phyloP scores from a whole-genome alignment of 177 flowering plant species.

The Tripterygium wilfordii region DNA sequence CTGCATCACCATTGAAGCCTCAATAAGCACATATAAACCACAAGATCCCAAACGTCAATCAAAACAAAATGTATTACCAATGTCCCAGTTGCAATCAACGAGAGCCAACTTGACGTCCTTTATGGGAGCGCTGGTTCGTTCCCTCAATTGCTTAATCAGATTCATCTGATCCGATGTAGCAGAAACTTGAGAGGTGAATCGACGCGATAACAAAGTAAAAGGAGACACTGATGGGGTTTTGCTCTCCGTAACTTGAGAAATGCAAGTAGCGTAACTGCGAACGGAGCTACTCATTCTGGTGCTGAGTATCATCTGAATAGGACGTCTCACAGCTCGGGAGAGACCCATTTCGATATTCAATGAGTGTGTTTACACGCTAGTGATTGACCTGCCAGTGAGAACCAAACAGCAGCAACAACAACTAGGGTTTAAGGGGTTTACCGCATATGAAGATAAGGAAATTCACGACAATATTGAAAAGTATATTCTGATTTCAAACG shows the following conservation, averaged over 20 bases:
- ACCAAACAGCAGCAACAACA: no score
- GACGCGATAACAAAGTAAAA: conserved; percentile 3
- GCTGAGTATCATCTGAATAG: conserved; percentile 3
- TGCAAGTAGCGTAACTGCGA: not conserved
- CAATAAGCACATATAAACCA: not conserved
- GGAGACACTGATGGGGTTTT: not conserved
- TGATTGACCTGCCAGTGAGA: no score
- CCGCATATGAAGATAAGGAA: no score
- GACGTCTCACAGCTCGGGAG: conserved; percentile 10
- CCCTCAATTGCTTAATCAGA: conserved; percentile 77
- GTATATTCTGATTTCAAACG: no score
- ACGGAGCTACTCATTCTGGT: conserved; percentile 2
- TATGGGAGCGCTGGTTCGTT: conserved; percentile 89
- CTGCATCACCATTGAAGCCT: conserved; percentile 36
- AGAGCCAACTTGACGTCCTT: conserved; percentile 89
- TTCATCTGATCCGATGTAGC: conserved; percentile 54
- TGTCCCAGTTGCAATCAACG: conserved; percentile 73
- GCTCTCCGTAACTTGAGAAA: conserved; percentile 1
- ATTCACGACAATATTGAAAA: not conserved
- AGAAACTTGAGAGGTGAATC: conserved; percentile 36
- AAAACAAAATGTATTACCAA: conserved; percentile 34
- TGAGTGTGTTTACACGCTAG: no score
- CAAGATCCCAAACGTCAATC: not conserved
- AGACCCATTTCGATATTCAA: conserved; percentile 17
- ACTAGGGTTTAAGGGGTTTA: not conserved